Percentiles rank a stretch among this genome's conserved stretches.
Evolutionary conservation across 305 asterid genomes (phyloP).

Genomic region (Fraxinus albicans): DNA sequence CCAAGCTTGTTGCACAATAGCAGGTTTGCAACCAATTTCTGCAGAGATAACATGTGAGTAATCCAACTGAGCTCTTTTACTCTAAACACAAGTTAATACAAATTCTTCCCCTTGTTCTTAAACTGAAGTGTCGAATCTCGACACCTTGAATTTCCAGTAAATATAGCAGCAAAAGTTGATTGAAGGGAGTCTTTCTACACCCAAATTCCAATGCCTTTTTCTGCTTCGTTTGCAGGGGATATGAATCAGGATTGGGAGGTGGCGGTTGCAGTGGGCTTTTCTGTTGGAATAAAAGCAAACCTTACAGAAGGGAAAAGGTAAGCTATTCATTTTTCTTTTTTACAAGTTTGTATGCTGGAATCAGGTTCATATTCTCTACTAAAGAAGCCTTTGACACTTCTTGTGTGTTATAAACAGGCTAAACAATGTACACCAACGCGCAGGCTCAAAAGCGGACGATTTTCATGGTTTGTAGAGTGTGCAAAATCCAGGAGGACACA

Average conservation of each 20-base stretch:
- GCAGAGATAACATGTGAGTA: conserved; percentile 74
- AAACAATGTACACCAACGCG: conserved; percentile 56
- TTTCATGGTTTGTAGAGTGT: conserved; percentile 67
- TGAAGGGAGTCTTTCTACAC: neutral
- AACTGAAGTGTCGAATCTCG: neutral
- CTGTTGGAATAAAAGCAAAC: conserved; percentile 73
- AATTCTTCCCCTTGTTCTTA: neutral
- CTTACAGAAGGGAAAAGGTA: conserved; percentile 54
- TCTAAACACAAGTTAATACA: neutral
- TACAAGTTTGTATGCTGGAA: neutral
- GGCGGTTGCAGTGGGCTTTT: conserved; percentile 74
- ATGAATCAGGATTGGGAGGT: conserved; percentile 75
- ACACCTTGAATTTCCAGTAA: neutral
- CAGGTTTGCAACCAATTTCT: conserved; percentile 50
- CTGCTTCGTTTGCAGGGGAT: conserved; percentile 52
- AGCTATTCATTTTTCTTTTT: neutral
- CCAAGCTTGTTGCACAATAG: conserved; percentile 80
- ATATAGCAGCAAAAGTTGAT: neutral
- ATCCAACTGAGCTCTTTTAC: neutral
- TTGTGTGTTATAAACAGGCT: conserved; percentile 28
- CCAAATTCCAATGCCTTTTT: neutral
- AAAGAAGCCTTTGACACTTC: neutral
- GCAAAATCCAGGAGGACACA: conserved; percentile 45
- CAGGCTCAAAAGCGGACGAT: conserved; percentile 40
- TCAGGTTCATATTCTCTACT: neutral